Conservation (phyloP, 345 rosid species). For the Gossypium ekmanianum region DNA sequence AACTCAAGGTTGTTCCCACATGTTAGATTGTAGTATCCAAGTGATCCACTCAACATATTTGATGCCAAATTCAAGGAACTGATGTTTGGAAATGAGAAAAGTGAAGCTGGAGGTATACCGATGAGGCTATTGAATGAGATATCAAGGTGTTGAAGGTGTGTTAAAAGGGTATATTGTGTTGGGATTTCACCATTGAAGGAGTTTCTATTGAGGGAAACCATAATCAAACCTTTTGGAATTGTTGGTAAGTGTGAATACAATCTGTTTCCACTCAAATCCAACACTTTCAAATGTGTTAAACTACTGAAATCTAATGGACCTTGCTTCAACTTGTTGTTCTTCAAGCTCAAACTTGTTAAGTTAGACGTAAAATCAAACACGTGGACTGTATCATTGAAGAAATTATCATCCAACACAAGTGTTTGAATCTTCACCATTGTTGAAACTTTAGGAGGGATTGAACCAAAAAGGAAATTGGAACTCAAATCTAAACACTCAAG, state of each 20-base stretch:
- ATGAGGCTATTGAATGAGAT: slow-evolving; percentile 65
- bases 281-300: slow-evolving; percentile 52
- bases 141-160: slow-evolving; percentile 82
- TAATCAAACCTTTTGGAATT: slow-evolving; percentile 60
- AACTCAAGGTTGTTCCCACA: slow-evolving; percentile 79
- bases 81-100: slow-evolving; percentile 78
- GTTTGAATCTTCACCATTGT: slow-evolving; percentile 70
- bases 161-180: slow-evolving; percentile 40
- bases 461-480: slow-evolving; percentile 77
- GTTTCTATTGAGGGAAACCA: slow-evolving; percentile 68
- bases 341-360: slow-evolving; percentile 59
- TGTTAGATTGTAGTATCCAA: slow-evolving; percentile 36
- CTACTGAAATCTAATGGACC: slow-evolving; percentile 48
- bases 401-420: slow-evolving; percentile 60
- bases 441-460: slow-evolving; percentile 66
- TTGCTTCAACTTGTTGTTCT: slow-evolving; percentile 48
- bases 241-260: slow-evolving; percentile 64
- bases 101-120: slow-evolving; percentile 53
- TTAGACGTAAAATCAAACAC: slow-evolving; percentile 55
- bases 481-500: slow-evolving; percentile 83
- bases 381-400: slow-evolving; percentile 69
- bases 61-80: slow-evolving; percentile 83
- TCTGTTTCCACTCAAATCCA: slow-evolving; percentile 80
- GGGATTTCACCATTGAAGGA: slow-evolving; percentile 69
- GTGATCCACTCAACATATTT: slow-evolving; percentile 62